A percentile compares a stretch with the other conserved stretches of the same genome.
phyloP scores from a whole-genome alignment of 768 basidiomycete genomes.

The Mycena polygramma region DNA sequence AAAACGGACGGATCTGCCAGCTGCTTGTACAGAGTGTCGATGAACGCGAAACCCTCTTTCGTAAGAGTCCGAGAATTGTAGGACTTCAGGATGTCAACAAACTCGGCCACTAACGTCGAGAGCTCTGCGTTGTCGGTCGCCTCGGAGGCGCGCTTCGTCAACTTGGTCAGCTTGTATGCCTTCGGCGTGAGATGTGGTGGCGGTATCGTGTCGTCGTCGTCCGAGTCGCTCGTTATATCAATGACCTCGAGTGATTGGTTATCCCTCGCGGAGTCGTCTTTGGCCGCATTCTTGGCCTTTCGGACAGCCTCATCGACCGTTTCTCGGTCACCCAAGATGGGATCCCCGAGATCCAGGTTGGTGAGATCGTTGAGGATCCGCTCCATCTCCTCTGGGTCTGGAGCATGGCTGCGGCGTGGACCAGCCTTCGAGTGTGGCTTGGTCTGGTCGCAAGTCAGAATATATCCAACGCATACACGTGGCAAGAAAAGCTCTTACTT shows the following conservation, averaged over 20 bases:
- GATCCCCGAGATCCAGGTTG: conserved; percentile 68
- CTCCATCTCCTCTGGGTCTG: conserved; percentile 62
- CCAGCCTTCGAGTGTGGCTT: conserved; percentile 48
- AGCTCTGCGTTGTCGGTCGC: conserved; percentile 71
- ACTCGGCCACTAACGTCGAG: conserved; percentile 68
- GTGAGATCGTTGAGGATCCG: conserved; percentile 70
- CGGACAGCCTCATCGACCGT: conserved; percentile 58
- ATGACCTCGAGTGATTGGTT: conserved; percentile 51
- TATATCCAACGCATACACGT: conserved; percentile 41
- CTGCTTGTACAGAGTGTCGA: conserved; percentile 79
- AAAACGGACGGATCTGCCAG: conserved; percentile 77
- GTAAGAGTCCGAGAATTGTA: conserved; percentile 63
- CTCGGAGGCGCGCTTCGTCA: conserved; percentile 57
- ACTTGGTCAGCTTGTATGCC: conserved; percentile 63
- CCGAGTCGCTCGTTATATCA: conserved; percentile 62
- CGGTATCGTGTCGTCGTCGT: conserved; percentile 42
- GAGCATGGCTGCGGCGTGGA: conserved; percentile 53
- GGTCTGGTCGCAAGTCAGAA: conserved; percentile 10
- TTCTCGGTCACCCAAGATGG: conserved; percentile 65
- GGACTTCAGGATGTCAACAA: conserved; percentile 71
- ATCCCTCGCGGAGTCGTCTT: conserved; percentile 41
- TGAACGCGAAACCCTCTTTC: conserved; percentile 71
- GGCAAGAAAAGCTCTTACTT: conserved; percentile 29
- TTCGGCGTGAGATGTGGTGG: conserved; percentile 59
- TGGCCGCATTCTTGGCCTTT: conserved; percentile 48